phyloP scores from a whole-genome alignment of 2,329 filamentous ascomycete species.

The Talaromyces piceae region DNA sequence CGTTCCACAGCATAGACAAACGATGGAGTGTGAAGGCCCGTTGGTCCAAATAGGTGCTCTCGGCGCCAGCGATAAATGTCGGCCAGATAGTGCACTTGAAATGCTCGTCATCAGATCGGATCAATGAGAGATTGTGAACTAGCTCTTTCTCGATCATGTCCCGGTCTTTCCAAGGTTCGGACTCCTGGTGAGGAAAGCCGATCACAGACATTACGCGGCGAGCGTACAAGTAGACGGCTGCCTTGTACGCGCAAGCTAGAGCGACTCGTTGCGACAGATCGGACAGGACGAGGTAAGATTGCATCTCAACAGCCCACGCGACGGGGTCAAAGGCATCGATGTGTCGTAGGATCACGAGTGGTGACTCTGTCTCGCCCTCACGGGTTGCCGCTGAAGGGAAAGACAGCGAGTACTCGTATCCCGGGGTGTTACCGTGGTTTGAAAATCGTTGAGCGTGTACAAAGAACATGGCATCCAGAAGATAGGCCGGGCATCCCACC shows the following conservation, averaged over 20 bases:
- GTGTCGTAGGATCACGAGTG: slow-evolving; percentile 26
- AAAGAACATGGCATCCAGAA: slow-evolving; percentile 35
- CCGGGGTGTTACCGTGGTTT: slow-evolving; percentile 19
- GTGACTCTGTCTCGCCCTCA: slow-evolving; percentile 24
- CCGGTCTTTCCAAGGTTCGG: slow-evolving; percentile 4
- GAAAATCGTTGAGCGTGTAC: slow-evolving; percentile 31
- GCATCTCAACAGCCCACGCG: slow-evolving; percentile 32
- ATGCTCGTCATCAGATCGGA: slow-evolving; percentile 28
- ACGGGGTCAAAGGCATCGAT: slow-evolving; percentile 33
- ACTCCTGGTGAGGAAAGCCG: slow-evolving; percentile 1
- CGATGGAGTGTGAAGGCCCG: slow-evolving; percentile 26
- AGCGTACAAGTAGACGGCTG: slow-evolving; percentile 34
- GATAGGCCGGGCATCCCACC: slow-evolving; percentile 35
- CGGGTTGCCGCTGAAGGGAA: slow-evolving; percentile 20
- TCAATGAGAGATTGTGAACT: slow-evolving; percentile 28
- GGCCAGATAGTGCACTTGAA: slow-evolving; percentile 40
- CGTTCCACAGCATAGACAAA: slow-evolving; percentile 28
- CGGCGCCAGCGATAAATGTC: slow-evolving; percentile 37
- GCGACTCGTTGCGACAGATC: slow-evolving; percentile 42
- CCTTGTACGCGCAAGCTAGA: slow-evolving; percentile 37
- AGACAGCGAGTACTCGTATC: slow-evolving; percentile 18
- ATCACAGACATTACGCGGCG: slow-evolving; percentile 28
- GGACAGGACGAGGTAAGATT: slow-evolving; percentile 37
- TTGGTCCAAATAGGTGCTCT: slow-evolving; percentile 27
- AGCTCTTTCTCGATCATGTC: slow-evolving; percentile 22